Evolutionary conservation across 2,329 filamentous ascomycete species (phyloP), one percentile per base, ranked within the genome.

Genomic region (Albifimbria verrucaria): DNA sequence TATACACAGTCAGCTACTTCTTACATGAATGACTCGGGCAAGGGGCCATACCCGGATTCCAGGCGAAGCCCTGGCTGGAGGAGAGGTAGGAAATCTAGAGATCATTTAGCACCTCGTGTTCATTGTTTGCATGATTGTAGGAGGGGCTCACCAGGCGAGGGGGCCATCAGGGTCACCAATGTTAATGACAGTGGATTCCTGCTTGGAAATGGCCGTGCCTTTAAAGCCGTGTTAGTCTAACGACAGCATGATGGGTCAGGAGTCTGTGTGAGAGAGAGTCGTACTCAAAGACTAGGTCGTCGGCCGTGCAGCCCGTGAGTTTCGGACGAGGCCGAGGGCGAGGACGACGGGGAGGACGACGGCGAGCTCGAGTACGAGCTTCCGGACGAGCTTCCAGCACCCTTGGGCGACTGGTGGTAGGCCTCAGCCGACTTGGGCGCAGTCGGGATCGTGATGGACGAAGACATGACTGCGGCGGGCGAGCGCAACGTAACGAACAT

Each of bases 171-270:
- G 83, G 57, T 88, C 82, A 42, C 87, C 88, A 59, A 93, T 84
- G 67, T 92, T 89, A 68, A 92, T 85, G 46, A 91, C 87, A n/a
- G 86, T 91, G 64, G 87, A 87, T 70, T 92, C 87, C 61, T 88
- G 81, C 68, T 89, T 85, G 44, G 84, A 84, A 56, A 92, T 77
- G 18, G 88, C 86, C 42, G 83, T 81, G 69, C 88, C 88, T 91
- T 59, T 23, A 48, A n/a, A 57, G 9, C 18, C 11, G 32, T 5
- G 46, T 47, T n/a, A 47, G 46, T 12, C 4, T 17, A 17, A 21
- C 25, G 25, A 25, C 7, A 23, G n/a, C n/a, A n/a, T n/a, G n/a
- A n/a, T n/a, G n/a, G n/a, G n/a, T n/a, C n/a, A n/a, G n/a, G n/a
- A n/a, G n/a, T n/a, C n/a, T 36, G 20, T 28, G 21, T 23, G 43